phyloP scores from a whole-genome alignment of 2,329 filamentous ascomycete species.

The Ophiostoma australiae region DNA sequence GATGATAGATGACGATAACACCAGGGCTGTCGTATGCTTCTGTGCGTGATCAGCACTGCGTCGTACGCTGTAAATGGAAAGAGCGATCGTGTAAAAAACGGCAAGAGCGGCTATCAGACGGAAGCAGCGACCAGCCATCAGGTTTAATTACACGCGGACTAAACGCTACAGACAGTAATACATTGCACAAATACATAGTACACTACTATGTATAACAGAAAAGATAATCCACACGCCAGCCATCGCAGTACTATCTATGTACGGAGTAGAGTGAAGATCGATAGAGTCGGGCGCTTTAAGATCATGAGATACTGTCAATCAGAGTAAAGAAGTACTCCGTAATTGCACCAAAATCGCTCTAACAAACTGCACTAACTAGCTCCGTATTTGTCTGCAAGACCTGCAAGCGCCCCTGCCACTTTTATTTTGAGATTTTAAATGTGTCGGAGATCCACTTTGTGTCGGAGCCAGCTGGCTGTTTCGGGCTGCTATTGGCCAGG shows the following conservation, averaged over 20 bases:
- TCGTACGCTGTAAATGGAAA: neutral
- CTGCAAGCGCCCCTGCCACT: neutral
- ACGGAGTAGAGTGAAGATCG: neutral
- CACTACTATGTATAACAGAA: neutral
- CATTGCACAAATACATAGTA: neutral
- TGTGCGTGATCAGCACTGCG: neutral
- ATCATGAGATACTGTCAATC: neutral
- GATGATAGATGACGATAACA: neutral
- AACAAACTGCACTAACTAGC: neutral
- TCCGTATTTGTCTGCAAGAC: neutral
- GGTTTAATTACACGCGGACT: neutral
- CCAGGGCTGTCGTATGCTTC: neutral
- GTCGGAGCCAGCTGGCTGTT: slow-evolving; percentile 7
- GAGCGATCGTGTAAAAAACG: neutral
- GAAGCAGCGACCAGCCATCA: slow-evolving; percentile 3
- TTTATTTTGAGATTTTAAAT: neutral
- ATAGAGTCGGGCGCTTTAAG: neutral
- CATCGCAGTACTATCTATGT: neutral
- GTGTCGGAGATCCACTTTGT: neutral
- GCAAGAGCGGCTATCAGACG: slow-evolving; percentile 3
- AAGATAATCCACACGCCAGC: slow-evolving; percentile 2
- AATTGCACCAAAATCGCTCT: neutral
- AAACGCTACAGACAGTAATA: neutral
- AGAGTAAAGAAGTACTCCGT: neutral
- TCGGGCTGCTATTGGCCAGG: neutral